Evolutionary conservation across 106 monocot species (phyloP), one percentile per base, ranked within the genome.

Genomic region (Gastrodia elata): DNA sequence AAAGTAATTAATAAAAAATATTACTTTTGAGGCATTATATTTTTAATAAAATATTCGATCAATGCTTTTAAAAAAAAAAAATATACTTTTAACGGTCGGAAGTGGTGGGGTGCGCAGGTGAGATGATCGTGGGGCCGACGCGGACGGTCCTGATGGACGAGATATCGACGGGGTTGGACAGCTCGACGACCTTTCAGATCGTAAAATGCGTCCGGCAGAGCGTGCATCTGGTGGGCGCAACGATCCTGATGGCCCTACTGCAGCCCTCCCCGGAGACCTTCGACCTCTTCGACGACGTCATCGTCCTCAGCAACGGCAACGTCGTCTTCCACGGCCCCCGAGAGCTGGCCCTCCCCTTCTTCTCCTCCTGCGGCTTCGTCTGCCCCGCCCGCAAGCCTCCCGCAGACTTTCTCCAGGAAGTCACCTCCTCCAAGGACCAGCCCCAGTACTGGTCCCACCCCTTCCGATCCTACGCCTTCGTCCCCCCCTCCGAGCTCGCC

Each of bases 381-480:
- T 93, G 93, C 76, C 93, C 93, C 1, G 93, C 89, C 24, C 73
- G 93, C 38, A 93, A 93, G 65, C 87, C 90, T 41, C 65, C 80
- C 20, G 93, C 93, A 18, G 93, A 93, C 56, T 93, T 93, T 74
- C 73, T 93, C 32, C 93, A 93, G 75, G 93, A 93, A 83, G 92
- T 92, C 20, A 89, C 88, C 13, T 92, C 92, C 13, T 76, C 67
- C 80, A 92, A 92, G 64, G 91, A 92, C 72, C 91, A 88, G 77
- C 80, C 80, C 57, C 91, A 92, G 74, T 92, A 92, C 71, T 92
- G 92, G 92, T 79, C 73, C 2, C 78, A 86, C 71, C 78, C 71
- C 57, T 18, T 10, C 5, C 78, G 40, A 34, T 86, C 86, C 1
- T 89, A 92, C 67, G 32, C 75, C 24, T 89, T 86, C 74, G 36